phyloP scores from a whole-genome alignment of 805 yeast species.

The Candida nemodendra region DNA sequence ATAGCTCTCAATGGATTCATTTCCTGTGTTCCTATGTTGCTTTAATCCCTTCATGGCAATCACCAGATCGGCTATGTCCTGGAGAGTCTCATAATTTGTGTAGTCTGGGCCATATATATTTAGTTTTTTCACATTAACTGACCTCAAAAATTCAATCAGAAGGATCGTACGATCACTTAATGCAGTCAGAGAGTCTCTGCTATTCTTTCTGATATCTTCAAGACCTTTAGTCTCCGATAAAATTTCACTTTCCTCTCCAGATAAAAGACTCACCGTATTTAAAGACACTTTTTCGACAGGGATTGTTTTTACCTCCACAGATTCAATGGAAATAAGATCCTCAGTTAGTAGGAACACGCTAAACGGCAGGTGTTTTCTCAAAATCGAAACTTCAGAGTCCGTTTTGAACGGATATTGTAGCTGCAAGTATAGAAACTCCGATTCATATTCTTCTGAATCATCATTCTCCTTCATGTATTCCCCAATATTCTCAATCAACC shows the following conservation, averaged over 20 bases:
- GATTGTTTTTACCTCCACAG: conserved; percentile 12
- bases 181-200: conserved; percentile 3
- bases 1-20: conserved; percentile 1
- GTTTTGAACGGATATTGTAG: conserved; percentile 3
- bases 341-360: conserved; percentile 1
- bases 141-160: conserved; percentile 14
- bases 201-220: conserved; percentile 3
- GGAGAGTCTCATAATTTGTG: conserved; percentile 7
- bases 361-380: conserved; percentile 3
- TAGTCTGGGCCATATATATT: conserved; percentile 1
- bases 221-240: conserved; percentile 1
- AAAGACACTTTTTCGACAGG: conserved; percentile 17
- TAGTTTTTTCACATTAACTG: conserved; percentile 7
- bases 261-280: conserved; percentile 11
- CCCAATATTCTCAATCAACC: neutral
- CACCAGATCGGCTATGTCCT: conserved; percentile 13
- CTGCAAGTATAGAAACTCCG: neutral
- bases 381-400: neutral
- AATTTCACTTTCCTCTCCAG: neutral
- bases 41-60: conserved; percentile 8
- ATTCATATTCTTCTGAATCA: neutral
- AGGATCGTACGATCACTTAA: conserved; percentile 5
- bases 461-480: neutral
- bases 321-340: neutral
- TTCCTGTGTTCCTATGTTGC: neutral